Evolutionary conservation across 768 basidiomycete species (phyloP).

Genomic region (Pseudohyphozyma bogoriensis): DNA sequence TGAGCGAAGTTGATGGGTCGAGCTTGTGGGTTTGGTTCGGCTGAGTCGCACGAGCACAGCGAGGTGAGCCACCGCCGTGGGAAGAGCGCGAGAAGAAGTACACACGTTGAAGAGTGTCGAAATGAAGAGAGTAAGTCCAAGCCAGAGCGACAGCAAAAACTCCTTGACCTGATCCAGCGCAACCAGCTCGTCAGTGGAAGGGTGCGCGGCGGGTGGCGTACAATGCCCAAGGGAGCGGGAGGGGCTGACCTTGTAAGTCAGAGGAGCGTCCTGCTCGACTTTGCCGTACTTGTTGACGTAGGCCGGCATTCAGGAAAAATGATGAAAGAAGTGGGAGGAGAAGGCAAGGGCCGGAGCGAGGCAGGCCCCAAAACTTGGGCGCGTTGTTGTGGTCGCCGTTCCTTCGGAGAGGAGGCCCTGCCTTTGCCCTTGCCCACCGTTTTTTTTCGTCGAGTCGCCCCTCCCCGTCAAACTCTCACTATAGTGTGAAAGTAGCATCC

Average conservation of each 20-base stretch:
- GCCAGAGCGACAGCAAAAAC: neutral
- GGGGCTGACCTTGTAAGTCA: neutral
- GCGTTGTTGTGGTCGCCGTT: neutral
- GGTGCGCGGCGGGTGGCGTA: neutral
- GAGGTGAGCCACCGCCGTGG: neutral
- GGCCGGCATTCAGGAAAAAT: neutral
- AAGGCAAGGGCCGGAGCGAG: neutral
- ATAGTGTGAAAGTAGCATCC: neutral
- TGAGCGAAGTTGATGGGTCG: neutral
- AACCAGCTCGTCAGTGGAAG: neutral
- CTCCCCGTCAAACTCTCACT: neutral
- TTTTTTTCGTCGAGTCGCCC: neutral
- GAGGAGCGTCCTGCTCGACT: neutral
- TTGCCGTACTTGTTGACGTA: neutral
- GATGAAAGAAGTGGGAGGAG: neutral
- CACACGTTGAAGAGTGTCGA: constrained; percentile 9
- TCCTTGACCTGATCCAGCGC: neutral
- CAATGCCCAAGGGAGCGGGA: too few relatives aligned
- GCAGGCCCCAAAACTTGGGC: neutral
- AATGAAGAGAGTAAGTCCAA: constrained; percentile 6
- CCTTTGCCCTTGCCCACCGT: neutral
- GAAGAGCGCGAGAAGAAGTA: neutral
- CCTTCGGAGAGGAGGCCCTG: neutral
- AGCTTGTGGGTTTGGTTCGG: neutral
- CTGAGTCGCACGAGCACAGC: neutral